phyloP scores from a whole-genome alignment of 306 rosid species.

The Cicer chorassanicum region DNA sequence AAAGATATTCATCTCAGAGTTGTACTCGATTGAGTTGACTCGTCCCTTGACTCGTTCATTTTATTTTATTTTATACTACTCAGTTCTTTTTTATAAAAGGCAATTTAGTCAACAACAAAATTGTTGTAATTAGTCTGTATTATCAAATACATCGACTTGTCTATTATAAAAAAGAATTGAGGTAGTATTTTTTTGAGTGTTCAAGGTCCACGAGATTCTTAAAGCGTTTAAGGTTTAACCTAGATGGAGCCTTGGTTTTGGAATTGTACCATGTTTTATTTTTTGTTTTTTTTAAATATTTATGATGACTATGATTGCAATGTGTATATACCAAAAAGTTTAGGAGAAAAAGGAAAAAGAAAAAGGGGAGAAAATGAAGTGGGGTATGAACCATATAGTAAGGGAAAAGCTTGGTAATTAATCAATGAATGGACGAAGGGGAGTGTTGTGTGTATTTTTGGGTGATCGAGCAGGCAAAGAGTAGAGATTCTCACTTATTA shows the following conservation, averaged over 20 bases:
- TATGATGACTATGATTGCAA: slow-evolving; percentile 31
- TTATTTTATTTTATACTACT: not conserved
- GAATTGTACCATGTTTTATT: slow-evolving; percentile 25
- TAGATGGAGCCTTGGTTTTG: slow-evolving; percentile 29
- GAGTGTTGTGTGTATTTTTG: slow-evolving; percentile 26
- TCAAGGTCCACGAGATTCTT: not conserved
- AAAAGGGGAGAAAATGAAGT: slow-evolving; percentile 31
- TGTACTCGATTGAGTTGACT: slow-evolving; percentile 44
- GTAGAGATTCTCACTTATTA: slow-evolving; percentile 66
- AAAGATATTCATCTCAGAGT: slow-evolving; percentile 66
- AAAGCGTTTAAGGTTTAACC: slow-evolving; percentile 5
- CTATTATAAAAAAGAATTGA: too few species aligned
- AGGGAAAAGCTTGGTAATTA: not conserved
- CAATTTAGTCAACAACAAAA: too few species aligned
- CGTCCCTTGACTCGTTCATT: not conserved
- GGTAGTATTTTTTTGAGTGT: not conserved
- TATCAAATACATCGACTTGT: too few species aligned
- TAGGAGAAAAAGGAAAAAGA: slow-evolving; percentile 13
- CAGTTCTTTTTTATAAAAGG: too few species aligned
- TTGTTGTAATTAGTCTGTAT: too few species aligned
- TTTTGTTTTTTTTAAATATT: slow-evolving; percentile 8
- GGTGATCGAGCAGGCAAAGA: slow-evolving; percentile 43
- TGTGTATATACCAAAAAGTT: slow-evolving; percentile 36
- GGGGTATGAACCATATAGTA: slow-evolving; percentile 20
- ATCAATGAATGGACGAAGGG: slow-evolving; percentile 6